phyloP scores from a whole-genome alignment of 305 asterid species.

The Fraxinus angustifolia region DNA sequence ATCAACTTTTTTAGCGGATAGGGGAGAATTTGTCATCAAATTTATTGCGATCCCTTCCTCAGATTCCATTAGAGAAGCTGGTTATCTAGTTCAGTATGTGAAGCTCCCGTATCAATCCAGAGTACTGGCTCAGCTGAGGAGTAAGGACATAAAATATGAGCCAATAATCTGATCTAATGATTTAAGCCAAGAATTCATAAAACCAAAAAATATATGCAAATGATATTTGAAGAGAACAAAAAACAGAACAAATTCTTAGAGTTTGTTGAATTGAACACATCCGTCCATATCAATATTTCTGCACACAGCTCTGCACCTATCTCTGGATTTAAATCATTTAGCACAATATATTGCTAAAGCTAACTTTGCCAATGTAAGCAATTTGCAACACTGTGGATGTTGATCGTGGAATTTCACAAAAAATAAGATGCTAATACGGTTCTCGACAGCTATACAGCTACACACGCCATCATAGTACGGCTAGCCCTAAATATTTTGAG shows the following conservation, averaged over 20 bases:
- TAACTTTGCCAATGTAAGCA: background rate
- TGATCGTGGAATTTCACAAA: background rate
- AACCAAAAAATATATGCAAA: background rate
- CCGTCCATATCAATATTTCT: background rate
- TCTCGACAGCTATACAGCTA: background rate
- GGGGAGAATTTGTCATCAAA: background rate
- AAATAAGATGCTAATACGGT: background rate
- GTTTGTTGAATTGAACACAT: background rate
- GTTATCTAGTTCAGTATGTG: background rate
- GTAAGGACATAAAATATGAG: background rate
- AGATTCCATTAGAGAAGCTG: background rate
- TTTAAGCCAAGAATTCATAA: background rate
- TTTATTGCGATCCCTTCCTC: background rate
- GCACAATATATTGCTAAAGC: background rate
- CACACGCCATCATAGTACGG: background rate
- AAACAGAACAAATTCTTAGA: background rate
- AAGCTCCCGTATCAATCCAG: constrained; percentile 23
- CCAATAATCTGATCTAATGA: background rate
- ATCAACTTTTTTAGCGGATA: background rate
- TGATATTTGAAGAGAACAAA: background rate
- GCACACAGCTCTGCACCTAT: background rate
- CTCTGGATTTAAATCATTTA: background rate
- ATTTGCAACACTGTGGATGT: background rate
- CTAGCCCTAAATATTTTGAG: too few species aligned
- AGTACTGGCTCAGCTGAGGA: constrained; percentile 6